phyloP scores from a whole-genome alignment of 805 yeast genomes.

The Brettanomyces sp. region DNA sequence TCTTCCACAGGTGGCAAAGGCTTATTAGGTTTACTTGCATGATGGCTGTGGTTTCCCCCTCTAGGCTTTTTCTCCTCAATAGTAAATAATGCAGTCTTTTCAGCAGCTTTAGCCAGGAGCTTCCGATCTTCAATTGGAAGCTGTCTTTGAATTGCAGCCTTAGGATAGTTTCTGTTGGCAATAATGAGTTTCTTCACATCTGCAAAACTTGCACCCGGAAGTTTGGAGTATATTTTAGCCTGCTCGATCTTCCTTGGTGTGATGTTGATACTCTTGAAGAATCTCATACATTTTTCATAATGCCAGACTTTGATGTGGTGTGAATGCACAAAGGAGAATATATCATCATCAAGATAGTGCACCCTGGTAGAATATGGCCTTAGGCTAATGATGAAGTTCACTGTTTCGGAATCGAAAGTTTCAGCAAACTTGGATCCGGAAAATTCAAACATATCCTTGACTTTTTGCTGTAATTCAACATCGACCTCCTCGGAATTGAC shows the following conservation, averaged over 20 bases:
- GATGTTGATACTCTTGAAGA: constrained; percentile 41
- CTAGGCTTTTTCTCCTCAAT: neutral
- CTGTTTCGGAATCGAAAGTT: constrained; percentile 33
- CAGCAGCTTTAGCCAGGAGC: constrained; percentile 2
- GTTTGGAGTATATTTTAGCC: constrained; percentile 9
- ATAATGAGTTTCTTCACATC: constrained; percentile 5
- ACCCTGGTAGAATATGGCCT: constrained; percentile 30
- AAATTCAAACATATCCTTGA: constrained; percentile 33
- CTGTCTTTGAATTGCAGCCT: constrained; percentile 9
- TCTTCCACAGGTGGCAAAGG: constrained; percentile 16
- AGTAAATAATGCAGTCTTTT: neutral
- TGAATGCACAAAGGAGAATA: constrained; percentile 35
- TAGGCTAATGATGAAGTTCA: constrained; percentile 40
- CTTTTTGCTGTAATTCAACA: constrained; percentile 29
- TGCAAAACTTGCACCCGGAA: constrained; percentile 1
- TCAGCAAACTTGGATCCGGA: constrained; percentile 40
- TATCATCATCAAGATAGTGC: constrained; percentile 33
- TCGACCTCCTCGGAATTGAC: constrained; percentile 27
- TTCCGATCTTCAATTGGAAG: constrained; percentile 7
- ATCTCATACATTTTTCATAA: constrained; percentile 46
- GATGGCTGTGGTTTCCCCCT: neutral
- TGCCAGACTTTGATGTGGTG: constrained; percentile 51
- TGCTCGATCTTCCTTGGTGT: constrained; percentile 27
- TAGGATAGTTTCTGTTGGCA: constrained; percentile 10
- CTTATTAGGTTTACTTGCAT: neutral